phyloP scores from a whole-genome alignment of 2,329 filamentous ascomycete species.

The Pseudocercospora macadamiae region DNA sequence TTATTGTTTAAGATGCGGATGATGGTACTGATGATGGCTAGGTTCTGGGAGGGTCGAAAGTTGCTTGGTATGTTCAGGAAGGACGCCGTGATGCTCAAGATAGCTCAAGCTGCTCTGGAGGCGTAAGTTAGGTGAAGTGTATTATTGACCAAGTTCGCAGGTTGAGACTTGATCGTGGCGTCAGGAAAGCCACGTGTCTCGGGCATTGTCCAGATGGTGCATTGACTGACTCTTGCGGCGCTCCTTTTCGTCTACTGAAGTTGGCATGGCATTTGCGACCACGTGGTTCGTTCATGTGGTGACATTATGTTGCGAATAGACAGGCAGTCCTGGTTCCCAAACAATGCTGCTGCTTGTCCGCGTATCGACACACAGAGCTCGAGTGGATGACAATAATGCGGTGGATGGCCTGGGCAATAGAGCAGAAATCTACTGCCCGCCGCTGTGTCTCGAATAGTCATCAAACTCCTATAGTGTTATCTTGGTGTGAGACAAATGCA shows the following conservation, averaged over 20 bases:
- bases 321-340: too few species aligned
- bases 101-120: slow-evolving; percentile 32
- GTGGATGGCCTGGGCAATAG: too few species aligned
- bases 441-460: neutral
- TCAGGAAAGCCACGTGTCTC: neutral
- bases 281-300: too few species aligned
- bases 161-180: neutral
- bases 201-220: neutral
- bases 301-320: too few species aligned
- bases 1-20: neutral
- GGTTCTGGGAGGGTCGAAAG: slow-evolving; percentile 36
- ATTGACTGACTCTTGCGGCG: neutral
- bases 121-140: neutral
- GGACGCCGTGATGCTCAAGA: slow-evolving; percentile 33
- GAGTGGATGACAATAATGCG: too few species aligned
- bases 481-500: neutral
- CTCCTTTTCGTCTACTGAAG: neutral
- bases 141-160: neutral
- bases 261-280: too few species aligned
- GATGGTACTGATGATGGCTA: neutral
- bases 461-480: too few species aligned
- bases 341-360: too few species aligned
- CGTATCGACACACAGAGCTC: too few species aligned
- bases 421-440: too few species aligned
- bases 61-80: slow-evolving; percentile 31